Conservation (phyloP, 805 yeast species). For the Wickerhamiella galacta region DNA sequence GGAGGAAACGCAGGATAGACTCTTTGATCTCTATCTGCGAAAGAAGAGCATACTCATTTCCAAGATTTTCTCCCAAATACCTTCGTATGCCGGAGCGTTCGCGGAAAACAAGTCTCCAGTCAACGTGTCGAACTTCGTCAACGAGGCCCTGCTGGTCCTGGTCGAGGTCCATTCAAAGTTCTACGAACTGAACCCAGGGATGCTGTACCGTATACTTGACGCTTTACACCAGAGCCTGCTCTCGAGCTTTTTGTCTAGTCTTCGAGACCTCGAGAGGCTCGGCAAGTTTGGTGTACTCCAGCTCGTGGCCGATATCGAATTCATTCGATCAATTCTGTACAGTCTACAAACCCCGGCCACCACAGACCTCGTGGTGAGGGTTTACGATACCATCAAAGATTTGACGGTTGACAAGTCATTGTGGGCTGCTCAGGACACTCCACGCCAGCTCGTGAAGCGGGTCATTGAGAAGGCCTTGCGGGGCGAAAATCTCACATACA, state of each 20-base stretch:
- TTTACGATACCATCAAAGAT: constrained; percentile 17
- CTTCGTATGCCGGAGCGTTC: constrained; percentile 28
- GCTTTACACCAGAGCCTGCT: constrained; percentile 29
- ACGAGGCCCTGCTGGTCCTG: constrained; percentile 32
- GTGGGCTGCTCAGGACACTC: constrained; percentile 16
- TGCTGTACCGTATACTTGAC: constrained; percentile 30
- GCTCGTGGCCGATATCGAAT: constrained; percentile 36
- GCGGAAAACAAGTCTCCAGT: constrained; percentile 26
- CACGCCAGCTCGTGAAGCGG: constrained; percentile 14
- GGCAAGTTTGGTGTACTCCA: constrained; percentile 35
- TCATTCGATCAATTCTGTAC: constrained; percentile 26
- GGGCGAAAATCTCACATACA: constrained; percentile 12
- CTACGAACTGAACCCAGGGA: constrained; percentile 29
- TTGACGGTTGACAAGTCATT: constrained; percentile 14
- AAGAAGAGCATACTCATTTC: constrained; percentile 35
- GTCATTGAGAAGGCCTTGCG: constrained; percentile 10
- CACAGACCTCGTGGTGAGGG: constrained; percentile 13
- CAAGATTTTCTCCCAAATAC: constrained; percentile 27
- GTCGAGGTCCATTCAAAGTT: constrained; percentile 38
- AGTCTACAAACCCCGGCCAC: constrained; percentile 11
- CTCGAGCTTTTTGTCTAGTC: constrained; percentile 24
- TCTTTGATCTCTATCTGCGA: constrained; percentile 32
- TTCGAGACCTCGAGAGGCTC: constrained; percentile 30
- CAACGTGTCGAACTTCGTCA: constrained; percentile 27
- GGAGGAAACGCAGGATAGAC: constrained; percentile 28